These are phyloP conservation scores for Madurella fahalii DNA, from an alignment of 2,329 filamentous ascomycete genomes.

Conservation along the genomic window DNA sequence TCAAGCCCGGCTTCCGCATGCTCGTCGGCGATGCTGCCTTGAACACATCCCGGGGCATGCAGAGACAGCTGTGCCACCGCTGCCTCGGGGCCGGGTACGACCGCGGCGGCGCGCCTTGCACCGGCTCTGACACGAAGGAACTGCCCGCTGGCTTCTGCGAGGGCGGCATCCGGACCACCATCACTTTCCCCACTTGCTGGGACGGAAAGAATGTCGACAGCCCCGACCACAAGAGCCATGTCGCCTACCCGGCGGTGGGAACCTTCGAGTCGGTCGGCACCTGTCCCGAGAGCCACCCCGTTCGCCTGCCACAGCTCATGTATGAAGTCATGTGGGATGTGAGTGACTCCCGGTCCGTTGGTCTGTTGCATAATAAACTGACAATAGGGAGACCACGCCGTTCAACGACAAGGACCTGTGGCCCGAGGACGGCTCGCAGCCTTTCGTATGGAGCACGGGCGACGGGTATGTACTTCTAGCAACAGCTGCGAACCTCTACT, in stretches of 20 bases:
- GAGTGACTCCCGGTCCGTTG: neutral
- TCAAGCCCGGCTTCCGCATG: constrained; percentile 44
- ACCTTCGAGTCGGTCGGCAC: constrained; percentile 25
- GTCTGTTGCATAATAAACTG: neutral
- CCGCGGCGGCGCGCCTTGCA: constrained; percentile 36
- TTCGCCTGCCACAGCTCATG: constrained; percentile 33
- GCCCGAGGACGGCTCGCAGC: constrained; percentile 33
- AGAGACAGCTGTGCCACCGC: constrained; percentile 38
- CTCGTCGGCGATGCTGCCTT: constrained; percentile 35
- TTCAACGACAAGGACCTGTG: constrained; percentile 34
- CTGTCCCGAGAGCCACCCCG: constrained; percentile 28
- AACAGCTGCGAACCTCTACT: too few species aligned
- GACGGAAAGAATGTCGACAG: constrained; percentile 54
- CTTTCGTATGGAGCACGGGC: constrained; percentile 28
- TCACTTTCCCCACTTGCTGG: constrained; percentile 52
- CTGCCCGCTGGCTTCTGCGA: constrained; percentile 38
- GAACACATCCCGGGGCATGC: constrained; percentile 33
- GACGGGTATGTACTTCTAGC: constrained; percentile 15
- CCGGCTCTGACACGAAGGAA: constrained; percentile 35
- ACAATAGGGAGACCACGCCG: constrained; percentile 24
- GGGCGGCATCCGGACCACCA: constrained; percentile 41
- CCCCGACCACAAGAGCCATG: constrained; percentile 41
- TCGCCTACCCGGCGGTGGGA: constrained; percentile 27
- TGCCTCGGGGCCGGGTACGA: constrained; percentile 38
- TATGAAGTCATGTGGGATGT: constrained; percentile 44